Evolutionary conservation across 2,329 filamentous ascomycete species (phyloP).

Genomic region (Colletotrichum destructivum): DNA sequence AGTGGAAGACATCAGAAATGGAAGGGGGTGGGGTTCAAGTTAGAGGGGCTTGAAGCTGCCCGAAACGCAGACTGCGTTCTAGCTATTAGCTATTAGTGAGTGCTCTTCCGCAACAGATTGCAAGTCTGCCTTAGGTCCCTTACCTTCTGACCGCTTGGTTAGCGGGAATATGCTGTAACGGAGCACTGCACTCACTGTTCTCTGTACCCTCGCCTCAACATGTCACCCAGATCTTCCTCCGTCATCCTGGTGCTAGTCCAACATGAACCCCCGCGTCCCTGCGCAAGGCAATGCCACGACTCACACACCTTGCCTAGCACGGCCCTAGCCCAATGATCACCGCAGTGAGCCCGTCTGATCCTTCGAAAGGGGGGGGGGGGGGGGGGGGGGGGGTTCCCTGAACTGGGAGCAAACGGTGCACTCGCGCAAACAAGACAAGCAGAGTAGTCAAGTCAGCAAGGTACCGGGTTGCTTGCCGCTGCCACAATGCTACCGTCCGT

Average conservation of each 20-base stretch:
- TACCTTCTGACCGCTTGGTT: no score
- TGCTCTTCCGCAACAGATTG: no score
- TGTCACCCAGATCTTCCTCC: slow-evolving; percentile 12
- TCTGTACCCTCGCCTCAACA: neutral
- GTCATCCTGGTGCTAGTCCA: slow-evolving; percentile 6
- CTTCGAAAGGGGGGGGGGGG: neutral
- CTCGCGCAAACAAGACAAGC: slow-evolving; percentile 17
- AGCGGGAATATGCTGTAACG: no score
- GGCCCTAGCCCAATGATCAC: slow-evolving; percentile 22
- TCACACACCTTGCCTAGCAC: slow-evolving; percentile 22
- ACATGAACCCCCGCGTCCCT: slow-evolving; percentile 12
- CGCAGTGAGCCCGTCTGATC: slow-evolving; percentile 36
- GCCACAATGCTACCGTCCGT: slow-evolving; percentile 12
- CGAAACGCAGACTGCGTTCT: no score
- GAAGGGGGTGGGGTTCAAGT: no score
- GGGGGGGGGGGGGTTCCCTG: no score
- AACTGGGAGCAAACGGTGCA: neutral
- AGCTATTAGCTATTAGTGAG: no score
- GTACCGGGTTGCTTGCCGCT: slow-evolving; percentile 20
- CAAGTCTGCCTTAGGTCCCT: no score
- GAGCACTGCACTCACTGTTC: no score
- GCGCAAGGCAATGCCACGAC: slow-evolving; percentile 12
- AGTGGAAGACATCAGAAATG: neutral
- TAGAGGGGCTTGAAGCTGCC: no score
- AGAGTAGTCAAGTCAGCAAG: slow-evolving; percentile 2